A percentile compares a stretch with the other conserved stretches of the same genome.
phyloP scores from a whole-genome alignment of 768 basidiomycete genomes.

The Lentinula lateritia region DNA sequence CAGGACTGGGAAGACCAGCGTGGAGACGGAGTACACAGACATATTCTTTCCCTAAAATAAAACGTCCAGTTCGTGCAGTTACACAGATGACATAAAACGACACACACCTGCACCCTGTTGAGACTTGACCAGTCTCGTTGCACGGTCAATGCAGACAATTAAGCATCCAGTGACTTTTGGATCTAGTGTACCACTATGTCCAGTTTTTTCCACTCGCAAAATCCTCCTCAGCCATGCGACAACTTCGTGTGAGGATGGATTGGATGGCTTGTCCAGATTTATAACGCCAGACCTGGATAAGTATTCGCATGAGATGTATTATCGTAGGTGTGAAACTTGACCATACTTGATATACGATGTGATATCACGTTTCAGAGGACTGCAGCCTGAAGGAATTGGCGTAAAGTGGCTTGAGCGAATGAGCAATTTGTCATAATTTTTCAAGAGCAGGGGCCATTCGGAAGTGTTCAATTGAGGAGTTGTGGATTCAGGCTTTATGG shows the following conservation, averaged over 20 bases:
- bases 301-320: background rate
- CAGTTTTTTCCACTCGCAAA: slow-evolving; percentile 94
- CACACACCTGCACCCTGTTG: slow-evolving; percentile 93
- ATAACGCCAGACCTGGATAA: slow-evolving; percentile 90
- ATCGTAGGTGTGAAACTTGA: background rate
- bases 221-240: slow-evolving; percentile 99
- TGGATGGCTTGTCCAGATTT: slow-evolving; percentile 99
- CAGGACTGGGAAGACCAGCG: slow-evolving; percentile 71
- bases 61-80: background rate
- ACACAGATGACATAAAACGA: slow-evolving; percentile 10
- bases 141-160: slow-evolving; percentile 98
- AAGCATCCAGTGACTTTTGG: slow-evolving; percentile 99
- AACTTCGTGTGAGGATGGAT: slow-evolving; percentile 98
- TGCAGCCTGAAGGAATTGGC: slow-evolving; percentile 91
- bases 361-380: slow-evolving; percentile 93
- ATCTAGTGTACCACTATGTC: slow-evolving; percentile 97
- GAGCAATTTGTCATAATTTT: slow-evolving; percentile 97
- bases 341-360: slow-evolving; percentile 82
- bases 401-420: slow-evolving; percentile 97
- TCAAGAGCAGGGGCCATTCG: slow-evolving; percentile 94
- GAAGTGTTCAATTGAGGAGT: slow-evolving; percentile 87
- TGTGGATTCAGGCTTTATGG: slow-evolving; percentile 74
- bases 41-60: slow-evolving; percentile 85
- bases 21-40: slow-evolving; percentile 95
- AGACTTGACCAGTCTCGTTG: slow-evolving; percentile 94